phyloP scores from a whole-genome alignment of 176 grass and related monocot genomes.

The Tillandsia fasciculata region DNA sequence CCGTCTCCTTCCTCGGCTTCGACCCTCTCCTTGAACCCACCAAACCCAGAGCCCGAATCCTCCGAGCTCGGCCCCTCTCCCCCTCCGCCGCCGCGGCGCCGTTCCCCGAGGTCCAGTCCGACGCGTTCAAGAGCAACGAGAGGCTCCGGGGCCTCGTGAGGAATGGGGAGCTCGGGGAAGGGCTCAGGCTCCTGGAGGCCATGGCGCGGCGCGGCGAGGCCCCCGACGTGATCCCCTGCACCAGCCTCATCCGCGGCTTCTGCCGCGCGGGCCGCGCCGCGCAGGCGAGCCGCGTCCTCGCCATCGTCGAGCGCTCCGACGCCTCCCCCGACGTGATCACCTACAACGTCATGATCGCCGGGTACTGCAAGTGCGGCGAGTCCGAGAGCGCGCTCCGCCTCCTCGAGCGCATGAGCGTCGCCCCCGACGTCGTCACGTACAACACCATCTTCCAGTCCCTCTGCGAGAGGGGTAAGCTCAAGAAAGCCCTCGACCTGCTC shows the following conservation, averaged over 20 bases:
- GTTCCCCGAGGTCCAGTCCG: background rate
- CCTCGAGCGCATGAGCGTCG: constrained; percentile 40
- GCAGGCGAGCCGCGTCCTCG: constrained; percentile 41
- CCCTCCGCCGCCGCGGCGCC: background rate
- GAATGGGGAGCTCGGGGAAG: constrained; percentile 43
- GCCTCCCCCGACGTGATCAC: constrained; percentile 48
- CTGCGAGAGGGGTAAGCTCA: constrained; percentile 37
- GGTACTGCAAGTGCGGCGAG: constrained; percentile 51
- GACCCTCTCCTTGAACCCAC: background rate
- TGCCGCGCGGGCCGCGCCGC: constrained; percentile 41
- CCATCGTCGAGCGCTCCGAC: constrained; percentile 35
- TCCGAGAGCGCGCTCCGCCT: constrained; percentile 43
- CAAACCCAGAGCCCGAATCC: background rate
- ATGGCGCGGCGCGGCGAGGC: constrained; percentile 13
- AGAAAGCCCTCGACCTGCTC: constrained; percentile 51
- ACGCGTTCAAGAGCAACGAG: background rate
- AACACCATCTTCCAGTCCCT: constrained; percentile 63
- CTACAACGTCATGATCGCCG: constrained; percentile 46
- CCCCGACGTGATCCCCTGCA: constrained; percentile 39
- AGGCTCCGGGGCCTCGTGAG: constrained; percentile 41
- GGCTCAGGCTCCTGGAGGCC: constrained; percentile 35
- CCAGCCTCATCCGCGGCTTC: constrained; percentile 57
- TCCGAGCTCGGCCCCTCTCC: background rate
- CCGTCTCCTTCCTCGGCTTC: background rate
- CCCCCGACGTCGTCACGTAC: constrained; percentile 46